Evolutionary conservation across 1,284 basidiomycete species (phyloP).

Genomic region (Pseudozyma hubeiensis): DNA sequence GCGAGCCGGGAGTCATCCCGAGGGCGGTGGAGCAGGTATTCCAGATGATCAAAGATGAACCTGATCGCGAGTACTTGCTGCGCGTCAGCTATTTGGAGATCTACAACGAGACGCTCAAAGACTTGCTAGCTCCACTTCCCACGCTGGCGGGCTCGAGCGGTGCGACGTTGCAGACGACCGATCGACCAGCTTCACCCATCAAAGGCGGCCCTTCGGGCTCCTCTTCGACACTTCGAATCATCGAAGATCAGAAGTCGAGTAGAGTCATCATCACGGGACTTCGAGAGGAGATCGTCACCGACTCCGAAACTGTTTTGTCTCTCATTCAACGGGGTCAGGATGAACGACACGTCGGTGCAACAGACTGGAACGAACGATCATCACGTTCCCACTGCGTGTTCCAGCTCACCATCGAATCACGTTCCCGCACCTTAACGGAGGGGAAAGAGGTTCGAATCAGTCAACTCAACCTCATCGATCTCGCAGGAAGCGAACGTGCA

Average conservation of each 20-base stretch:
- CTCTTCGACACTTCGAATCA: slow-evolving; percentile 50
- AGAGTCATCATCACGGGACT: slow-evolving; percentile 72
- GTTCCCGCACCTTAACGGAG: slow-evolving; percentile 3
- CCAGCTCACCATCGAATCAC: slow-evolving; percentile 70
- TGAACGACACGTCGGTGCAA: slow-evolving; percentile 88
- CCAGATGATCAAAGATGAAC: slow-evolving; percentile 64
- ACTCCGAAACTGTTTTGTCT: slow-evolving; percentile 71
- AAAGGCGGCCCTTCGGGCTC: slow-evolving; percentile 23
- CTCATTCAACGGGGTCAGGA: slow-evolving; percentile 87
- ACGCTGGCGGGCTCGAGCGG: slow-evolving; percentile 10
- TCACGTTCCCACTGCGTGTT: slow-evolving; percentile 88
- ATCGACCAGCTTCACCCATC: slow-evolving; percentile 39
- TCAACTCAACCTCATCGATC: slow-evolving; percentile 73
- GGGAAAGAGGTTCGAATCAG: slow-evolving; percentile 61
- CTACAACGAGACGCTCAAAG: slow-evolving; percentile 74
- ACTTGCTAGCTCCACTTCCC: slow-evolving; percentile 69
- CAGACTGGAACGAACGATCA: slow-evolving; percentile 96
- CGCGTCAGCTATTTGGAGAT: slow-evolving; percentile 75
- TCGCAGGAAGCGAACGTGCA: slow-evolving; percentile 74
- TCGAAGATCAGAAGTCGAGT: slow-evolving; percentile 68
- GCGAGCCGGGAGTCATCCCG: slow-evolving; percentile 93
- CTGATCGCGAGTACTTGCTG: slow-evolving; percentile 70
- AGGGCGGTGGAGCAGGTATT: slow-evolving; percentile 79
- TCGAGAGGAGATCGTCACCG: slow-evolving; percentile 72
- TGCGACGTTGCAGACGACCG: slow-evolving; percentile 12